Conservation (phyloP, 1,139 yeast species). For the Geotrichum fermentans region DNA sequence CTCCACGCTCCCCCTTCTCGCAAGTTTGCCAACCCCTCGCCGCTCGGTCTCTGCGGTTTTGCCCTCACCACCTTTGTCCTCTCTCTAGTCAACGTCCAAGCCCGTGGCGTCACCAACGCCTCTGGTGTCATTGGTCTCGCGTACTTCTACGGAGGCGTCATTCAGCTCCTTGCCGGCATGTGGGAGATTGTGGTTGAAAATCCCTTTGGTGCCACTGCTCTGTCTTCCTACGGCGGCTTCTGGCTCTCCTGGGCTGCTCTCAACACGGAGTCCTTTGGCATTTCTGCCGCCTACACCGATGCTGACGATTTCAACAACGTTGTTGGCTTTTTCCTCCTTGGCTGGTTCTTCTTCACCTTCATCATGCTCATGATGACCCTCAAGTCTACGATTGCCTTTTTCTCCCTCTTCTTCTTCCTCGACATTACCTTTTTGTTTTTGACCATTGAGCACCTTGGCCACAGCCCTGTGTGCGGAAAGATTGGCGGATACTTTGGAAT, state of each 20-base stretch:
- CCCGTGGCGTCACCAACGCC: slow-evolving; percentile 50
- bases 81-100: slow-evolving; percentile 56
- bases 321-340: slow-evolving; percentile 67
- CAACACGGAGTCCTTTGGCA: slow-evolving; percentile 66
- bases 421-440: slow-evolving; percentile 63
- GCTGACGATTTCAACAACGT: slow-evolving; percentile 48
- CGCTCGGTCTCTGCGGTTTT: slow-evolving; percentile 78
- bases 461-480: slow-evolving; percentile 40
- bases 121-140: slow-evolving; percentile 69
- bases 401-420: slow-evolving; percentile 58
- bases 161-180: slow-evolving; percentile 71
- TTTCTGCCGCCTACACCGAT: slow-evolving; percentile 50
- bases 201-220: slow-evolving; percentile 84
- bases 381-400: slow-evolving; percentile 79
- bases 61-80: slow-evolving; percentile 80
- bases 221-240: slow-evolving; percentile 77
- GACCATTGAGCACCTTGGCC: slow-evolving; percentile 51
- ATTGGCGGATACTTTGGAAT: slow-evolving; percentile 80
- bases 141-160: slow-evolving; percentile 75
- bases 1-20: slow-evolving; percentile 57
- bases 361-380: slow-evolving; percentile 62
- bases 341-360: slow-evolving; percentile 75
- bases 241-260: slow-evolving; percentile 78
- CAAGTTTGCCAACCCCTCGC: slow-evolving; percentile 81
- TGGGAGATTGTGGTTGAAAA: slow-evolving; percentile 66